phyloP scores from a whole-genome alignment of 805 yeast species.

The Clavispora santaluciae region DNA sequence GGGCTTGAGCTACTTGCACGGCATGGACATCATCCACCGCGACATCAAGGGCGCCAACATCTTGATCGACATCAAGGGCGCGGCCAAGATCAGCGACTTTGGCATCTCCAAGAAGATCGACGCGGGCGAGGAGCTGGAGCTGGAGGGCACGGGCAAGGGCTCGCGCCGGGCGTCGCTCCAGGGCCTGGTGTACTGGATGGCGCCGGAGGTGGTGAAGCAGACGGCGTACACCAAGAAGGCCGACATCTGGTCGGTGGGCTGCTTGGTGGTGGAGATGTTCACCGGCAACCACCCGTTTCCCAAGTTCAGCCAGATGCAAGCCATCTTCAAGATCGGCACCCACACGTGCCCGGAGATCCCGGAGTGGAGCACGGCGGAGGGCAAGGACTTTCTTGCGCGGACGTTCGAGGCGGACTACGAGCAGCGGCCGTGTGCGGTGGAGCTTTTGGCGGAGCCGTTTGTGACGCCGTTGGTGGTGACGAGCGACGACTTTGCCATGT shows the following conservation, averaged over 20 bases:
- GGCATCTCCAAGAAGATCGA: constrained; percentile 60
- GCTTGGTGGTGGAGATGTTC: constrained; percentile 89
- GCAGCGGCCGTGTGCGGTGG: constrained; percentile 69
- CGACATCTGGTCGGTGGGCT: constrained; percentile 97
- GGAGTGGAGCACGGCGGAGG: constrained; percentile 60
- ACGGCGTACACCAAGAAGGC: constrained; percentile 87
- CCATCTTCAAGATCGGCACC: constrained; percentile 89
- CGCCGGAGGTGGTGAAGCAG: constrained; percentile 96
- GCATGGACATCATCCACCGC: constrained; percentile 72
- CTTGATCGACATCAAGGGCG: constrained; percentile 71
- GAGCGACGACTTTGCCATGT: constrained; percentile 2
- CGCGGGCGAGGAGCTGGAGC: constrained; percentile 19
- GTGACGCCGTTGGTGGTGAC: constrained; percentile 45
- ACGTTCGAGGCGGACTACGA: constrained; percentile 74
- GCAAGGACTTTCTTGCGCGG: constrained; percentile 56
- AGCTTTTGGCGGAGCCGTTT: constrained; percentile 63
- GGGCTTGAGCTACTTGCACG: constrained; percentile 72
- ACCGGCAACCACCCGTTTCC: constrained; percentile 97
- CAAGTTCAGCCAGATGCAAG: constrained; percentile 92
- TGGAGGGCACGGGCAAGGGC: constrained; percentile 21
- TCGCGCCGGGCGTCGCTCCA: constrained; percentile 73
- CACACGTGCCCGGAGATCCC: constrained; percentile 80
- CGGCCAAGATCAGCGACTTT: constrained; percentile 81
- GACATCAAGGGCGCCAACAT: constrained; percentile 90
- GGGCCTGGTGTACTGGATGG: constrained; percentile 95